A percentile compares a stretch with the other conserved stretches of the same genome.
phyloP scores from a whole-genome alignment of 2,329 filamentous ascomycete species.

The Trichophyton equinum region DNA sequence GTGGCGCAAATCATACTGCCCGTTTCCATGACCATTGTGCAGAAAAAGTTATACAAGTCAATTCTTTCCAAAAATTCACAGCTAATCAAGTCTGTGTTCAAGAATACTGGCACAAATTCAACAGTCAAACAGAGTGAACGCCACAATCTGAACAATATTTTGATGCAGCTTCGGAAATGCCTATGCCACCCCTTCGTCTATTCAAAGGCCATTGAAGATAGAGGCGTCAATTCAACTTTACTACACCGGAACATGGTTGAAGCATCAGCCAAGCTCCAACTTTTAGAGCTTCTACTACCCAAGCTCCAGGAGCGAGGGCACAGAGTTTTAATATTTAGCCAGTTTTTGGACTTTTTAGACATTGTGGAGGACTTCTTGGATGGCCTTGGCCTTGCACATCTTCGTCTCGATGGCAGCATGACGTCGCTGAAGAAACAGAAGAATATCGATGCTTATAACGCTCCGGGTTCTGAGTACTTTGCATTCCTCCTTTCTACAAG shows the following conservation, averaged over 20 bases:
- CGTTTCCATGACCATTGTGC: conserved; percentile 85
- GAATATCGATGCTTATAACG: conserved; percentile 87
- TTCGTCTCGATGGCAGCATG: conserved; percentile 76
- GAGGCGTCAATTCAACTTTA: conserved; percentile 46
- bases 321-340: conserved; percentile 87
- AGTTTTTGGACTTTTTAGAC: conserved; percentile 77
- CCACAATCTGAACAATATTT: conserved; percentile 77
- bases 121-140: conserved; percentile 55
- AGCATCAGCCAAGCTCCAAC: conserved; percentile 75
- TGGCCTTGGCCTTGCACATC: conserved; percentile 58
- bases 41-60: conserved; percentile 87
- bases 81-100: conserved; percentile 74
- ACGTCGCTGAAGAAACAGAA: conserved; percentile 80
- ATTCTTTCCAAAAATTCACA: conserved; percentile 85
- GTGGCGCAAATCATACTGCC: conserved; percentile 93
- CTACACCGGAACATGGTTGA: conserved; percentile 75
- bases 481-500: conserved; percentile 88
- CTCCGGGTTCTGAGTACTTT: conserved; percentile 67
- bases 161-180: conserved; percentile 90
- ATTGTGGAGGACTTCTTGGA: conserved; percentile 85
- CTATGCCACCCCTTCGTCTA: conserved; percentile 95
- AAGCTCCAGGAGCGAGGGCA: conserved; percentile 77
- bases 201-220: conserved; percentile 79
- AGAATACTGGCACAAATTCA: conserved; percentile 37
- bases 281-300: conserved; percentile 75